Percentiles rank a stretch among this genome's conserved stretches.
These are phyloP conservation scores for Nigrograna mackinnonii DNA, from an alignment of 2,329 filamentous ascomycete genomes.

Conservation along the genomic window DNA sequence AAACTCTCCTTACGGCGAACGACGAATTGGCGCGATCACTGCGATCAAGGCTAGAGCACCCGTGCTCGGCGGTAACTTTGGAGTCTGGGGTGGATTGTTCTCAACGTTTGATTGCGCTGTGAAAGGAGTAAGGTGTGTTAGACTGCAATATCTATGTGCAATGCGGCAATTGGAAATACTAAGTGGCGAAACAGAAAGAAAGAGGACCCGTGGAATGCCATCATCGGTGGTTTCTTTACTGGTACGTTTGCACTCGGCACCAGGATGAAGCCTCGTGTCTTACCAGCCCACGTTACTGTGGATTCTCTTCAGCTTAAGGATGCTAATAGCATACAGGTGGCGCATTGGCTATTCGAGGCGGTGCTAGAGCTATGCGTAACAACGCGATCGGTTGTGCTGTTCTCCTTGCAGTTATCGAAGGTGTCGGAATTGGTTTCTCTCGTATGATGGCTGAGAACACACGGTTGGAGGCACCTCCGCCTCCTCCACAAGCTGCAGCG, in stretches of 20 bases:
- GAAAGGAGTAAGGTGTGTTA: constrained; percentile 66
- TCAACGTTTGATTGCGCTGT: constrained; percentile 95
- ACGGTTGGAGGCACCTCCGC: constrained; percentile 67
- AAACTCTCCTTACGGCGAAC: constrained; percentile 74
- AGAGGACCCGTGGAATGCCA: constrained; percentile 98
- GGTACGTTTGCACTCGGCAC: constrained; percentile 47
- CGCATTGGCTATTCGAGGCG: constrained; percentile 87
- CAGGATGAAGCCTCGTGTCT: not conserved
- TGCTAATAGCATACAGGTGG: constrained; percentile 50
- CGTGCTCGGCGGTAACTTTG: constrained; percentile 96
- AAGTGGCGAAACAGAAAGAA: constrained; percentile 66
- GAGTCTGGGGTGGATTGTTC: constrained; percentile 96
- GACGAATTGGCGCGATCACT: constrained; percentile 90
- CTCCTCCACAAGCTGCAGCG: constrained; percentile 37
- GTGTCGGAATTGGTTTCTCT: constrained; percentile 93
- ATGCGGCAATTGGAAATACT: not conserved
- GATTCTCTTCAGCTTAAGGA: not conserved
- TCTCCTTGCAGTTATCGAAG: constrained; percentile 93
- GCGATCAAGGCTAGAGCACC: constrained; percentile 97
- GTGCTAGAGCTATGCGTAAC: constrained; percentile 88
- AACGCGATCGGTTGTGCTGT: constrained; percentile 96
- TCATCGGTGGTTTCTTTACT: constrained; percentile 96
- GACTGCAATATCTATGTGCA: not conserved
- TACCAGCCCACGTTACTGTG: not conserved
- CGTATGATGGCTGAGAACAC: constrained; percentile 92